Conservation (phyloP, 129 eudicot species). For the Scalesia atractyloides region DNA sequence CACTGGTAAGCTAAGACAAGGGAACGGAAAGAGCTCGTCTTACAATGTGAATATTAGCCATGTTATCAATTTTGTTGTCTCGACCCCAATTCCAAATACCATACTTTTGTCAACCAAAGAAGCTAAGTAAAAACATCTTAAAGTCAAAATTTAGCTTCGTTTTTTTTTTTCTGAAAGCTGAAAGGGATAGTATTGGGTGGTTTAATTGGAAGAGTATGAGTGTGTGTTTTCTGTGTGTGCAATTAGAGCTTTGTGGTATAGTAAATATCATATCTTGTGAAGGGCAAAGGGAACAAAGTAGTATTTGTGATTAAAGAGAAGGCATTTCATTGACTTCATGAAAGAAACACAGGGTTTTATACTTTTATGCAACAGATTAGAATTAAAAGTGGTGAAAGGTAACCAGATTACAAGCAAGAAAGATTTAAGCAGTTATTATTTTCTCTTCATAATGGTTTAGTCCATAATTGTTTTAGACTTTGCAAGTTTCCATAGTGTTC, state of each 20-base stretch:
- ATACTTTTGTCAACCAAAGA: too few species aligned
- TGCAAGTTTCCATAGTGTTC: neutral
- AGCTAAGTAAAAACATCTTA: too few species aligned
- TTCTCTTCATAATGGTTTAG: neutral
- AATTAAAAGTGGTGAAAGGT: neutral
- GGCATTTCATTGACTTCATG: conserved; percentile 8
- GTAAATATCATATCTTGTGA: conserved; percentile 9
- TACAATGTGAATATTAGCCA: too few species aligned
- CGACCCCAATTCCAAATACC: too few species aligned
- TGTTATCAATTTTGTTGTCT: too few species aligned
- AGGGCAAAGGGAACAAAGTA: neutral
- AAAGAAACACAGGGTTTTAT: neutral
- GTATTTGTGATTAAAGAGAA: conserved; percentile 18
- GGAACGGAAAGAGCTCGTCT: too few species aligned
- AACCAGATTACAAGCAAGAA: neutral
- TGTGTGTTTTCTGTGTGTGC: neutral
- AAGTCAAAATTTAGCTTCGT: too few species aligned
- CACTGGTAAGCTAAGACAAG: too few species aligned
- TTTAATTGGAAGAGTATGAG: conserved; percentile 5
- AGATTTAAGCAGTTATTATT: neutral
- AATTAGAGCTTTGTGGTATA: conserved; percentile 13
- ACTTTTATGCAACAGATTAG: conserved; percentile 13
- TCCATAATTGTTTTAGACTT: neutral
- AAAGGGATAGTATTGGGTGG: neutral
- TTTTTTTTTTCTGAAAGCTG: neutral